A percentile compares a stretch with the other conserved stretches of the same genome.
Conservation (phyloP, 441 rosid species). For the Erodium moschatum region DNA sequence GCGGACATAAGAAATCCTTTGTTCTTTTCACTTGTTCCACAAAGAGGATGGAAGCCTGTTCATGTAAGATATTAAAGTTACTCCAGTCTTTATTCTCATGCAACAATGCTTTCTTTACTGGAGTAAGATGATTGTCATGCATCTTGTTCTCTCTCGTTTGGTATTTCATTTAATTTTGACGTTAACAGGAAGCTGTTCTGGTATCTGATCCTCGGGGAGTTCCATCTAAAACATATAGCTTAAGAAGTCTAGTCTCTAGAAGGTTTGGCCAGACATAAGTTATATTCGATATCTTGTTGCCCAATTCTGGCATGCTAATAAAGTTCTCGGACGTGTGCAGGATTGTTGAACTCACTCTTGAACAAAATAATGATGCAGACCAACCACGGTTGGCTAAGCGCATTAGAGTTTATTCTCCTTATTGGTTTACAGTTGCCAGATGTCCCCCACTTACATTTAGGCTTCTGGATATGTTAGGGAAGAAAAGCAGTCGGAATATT, state of each 20-base stretch:
- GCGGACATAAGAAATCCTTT: conserved; percentile 68
- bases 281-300: not conserved
- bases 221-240: conserved; percentile 70
- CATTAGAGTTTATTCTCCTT: conserved; percentile 80
- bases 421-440: conserved; percentile 78
- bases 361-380: conserved; percentile 70
- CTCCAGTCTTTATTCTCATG: conserved; percentile 18
- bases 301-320: conserved; percentile 24
- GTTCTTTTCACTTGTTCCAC: conserved; percentile 75
- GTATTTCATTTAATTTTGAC: conserved; percentile 23
- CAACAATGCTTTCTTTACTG: not conserved
- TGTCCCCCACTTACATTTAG: conserved; percentile 75
- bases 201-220: conserved; percentile 69
- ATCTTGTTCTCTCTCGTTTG: not conserved
- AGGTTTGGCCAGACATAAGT: conserved; percentile 40
- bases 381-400: conserved; percentile 46
- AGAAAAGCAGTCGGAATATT: conserved; percentile 45
- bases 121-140: not conserved
- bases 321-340: conserved; percentile 36
- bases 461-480: conserved; percentile 53
- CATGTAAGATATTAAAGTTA: conserved; percentile 39
- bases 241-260: conserved; percentile 85
- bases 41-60: conserved; percentile 80
- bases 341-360: conserved; percentile 74
- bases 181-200: conserved; percentile 72